Evolutionary conservation across 371 early-diverging fungal genomes (phyloP).

Genomic region (Mortierella sp.): DNA sequence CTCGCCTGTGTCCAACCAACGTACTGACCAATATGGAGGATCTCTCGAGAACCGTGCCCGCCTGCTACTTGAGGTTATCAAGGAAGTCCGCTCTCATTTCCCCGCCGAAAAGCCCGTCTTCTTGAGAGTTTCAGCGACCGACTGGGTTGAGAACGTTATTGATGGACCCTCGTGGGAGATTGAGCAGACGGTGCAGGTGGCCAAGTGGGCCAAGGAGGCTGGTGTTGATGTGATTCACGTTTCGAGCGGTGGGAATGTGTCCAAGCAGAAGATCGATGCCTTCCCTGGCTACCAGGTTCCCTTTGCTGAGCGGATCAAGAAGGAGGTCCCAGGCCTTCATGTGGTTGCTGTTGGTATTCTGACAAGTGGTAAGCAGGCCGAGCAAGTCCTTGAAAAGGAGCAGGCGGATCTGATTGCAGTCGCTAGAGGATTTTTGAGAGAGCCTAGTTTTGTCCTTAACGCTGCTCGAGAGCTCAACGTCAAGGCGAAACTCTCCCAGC

Average conservation of each 20-base stretch:
- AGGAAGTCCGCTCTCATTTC: constrained; percentile 78
- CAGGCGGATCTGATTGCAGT: constrained; percentile 84
- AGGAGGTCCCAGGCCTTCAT: constrained; percentile 67
- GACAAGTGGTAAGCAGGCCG: constrained; percentile 74
- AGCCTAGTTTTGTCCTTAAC: constrained; percentile 69
- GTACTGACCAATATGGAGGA: constrained; percentile 90
- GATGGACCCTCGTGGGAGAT: constrained; percentile 69
- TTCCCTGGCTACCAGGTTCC: constrained; percentile 82
- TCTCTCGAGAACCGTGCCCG: constrained; percentile 84
- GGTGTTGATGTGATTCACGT: constrained; percentile 87
- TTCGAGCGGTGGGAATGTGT: constrained; percentile 77
- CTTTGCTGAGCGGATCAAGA: constrained; percentile 71
- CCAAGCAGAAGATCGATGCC: constrained; percentile 65
- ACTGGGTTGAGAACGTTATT: constrained; percentile 71
- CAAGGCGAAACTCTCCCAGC: constrained; percentile 74
- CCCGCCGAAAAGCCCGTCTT: constrained; percentile 86
- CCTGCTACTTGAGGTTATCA: constrained; percentile 75
- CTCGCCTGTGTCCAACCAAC: constrained; percentile 84
- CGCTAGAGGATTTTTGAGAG: constrained; percentile 83
- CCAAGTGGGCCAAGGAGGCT: constrained; percentile 65
- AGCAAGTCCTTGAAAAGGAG: constrained; percentile 73
- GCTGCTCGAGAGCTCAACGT: constrained; percentile 77
- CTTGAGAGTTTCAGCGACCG: constrained; percentile 83
- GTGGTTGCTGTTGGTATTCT: constrained; percentile 87
- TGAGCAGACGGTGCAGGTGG: constrained; percentile 75